Evolutionary conservation across 1,284 basidiomycete genomes (phyloP).

Genomic region (Anthracocystis panici-leucophaei): DNA sequence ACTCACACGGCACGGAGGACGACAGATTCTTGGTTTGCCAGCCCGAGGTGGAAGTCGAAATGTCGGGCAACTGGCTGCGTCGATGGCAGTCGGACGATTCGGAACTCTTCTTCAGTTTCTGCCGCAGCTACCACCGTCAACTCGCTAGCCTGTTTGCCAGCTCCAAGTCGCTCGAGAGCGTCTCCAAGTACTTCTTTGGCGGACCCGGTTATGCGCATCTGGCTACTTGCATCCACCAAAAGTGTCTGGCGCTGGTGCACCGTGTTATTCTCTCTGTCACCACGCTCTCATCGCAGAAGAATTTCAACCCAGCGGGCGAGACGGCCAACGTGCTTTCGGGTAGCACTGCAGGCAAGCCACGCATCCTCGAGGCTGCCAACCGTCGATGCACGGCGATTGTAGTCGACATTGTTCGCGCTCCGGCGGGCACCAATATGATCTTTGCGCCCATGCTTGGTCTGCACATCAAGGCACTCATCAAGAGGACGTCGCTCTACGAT

Average conservation of each 20-base stretch:
- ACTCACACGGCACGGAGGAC: slow-evolving; percentile 35
- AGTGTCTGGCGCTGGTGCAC: slow-evolving; percentile 64
- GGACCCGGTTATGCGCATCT: slow-evolving; percentile 64
- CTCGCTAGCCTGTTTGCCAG: slow-evolving; percentile 55
- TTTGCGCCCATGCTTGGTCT: slow-evolving; percentile 62
- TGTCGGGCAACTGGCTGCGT: slow-evolving; percentile 67
- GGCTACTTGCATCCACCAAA: slow-evolving; percentile 65
- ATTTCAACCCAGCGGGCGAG: slow-evolving; percentile 64
- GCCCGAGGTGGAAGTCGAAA: slow-evolving; percentile 64
- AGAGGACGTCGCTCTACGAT: slow-evolving; percentile 65
- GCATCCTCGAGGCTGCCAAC: slow-evolving; percentile 67
- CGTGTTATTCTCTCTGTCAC: slow-evolving; percentile 66
- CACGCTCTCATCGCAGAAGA: slow-evolving; percentile 67
- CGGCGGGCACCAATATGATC: slow-evolving; percentile 49
- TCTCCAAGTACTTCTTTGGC: slow-evolving; percentile 61
- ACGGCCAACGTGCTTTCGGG: slow-evolving; percentile 66
- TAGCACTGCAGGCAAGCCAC: slow-evolving; percentile 64
- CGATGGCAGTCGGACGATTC: slow-evolving; percentile 68
- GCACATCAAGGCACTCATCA: slow-evolving; percentile 64
- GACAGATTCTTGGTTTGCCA: slow-evolving; percentile 62
- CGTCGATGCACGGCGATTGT: slow-evolving; percentile 65
- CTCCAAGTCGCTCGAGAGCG: slow-evolving; percentile 43
- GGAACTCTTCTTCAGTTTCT: slow-evolving; percentile 68
- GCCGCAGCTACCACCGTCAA: slow-evolving; percentile 65
- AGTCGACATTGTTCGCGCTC: slow-evolving; percentile 64